These are phyloP conservation scores for Puccinia horiana DNA, from an alignment of 1,284 basidiomycete species.

Conservation along the genomic window DNA sequence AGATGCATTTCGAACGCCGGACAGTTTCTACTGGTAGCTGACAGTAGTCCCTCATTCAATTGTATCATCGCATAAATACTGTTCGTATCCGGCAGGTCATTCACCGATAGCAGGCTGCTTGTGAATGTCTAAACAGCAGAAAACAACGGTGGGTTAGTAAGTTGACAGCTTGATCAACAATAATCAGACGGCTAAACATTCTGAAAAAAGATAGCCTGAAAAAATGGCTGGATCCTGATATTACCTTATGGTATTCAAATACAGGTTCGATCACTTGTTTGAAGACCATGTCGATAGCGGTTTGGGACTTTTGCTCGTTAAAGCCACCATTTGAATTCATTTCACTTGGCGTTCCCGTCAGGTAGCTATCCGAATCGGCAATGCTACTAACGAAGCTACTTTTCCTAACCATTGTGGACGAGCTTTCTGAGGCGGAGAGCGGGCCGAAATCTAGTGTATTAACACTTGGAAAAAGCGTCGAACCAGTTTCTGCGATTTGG, in stretches of 20 bases:
- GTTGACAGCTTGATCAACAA: background rate
- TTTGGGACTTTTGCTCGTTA: constrained; percentile 61
- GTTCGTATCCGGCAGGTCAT: constrained; percentile 23
- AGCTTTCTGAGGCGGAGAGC: constrained; percentile 18
- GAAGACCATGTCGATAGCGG: constrained; percentile 66
- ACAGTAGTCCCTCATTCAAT: constrained; percentile 42
- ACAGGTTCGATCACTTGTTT: constrained; percentile 87
- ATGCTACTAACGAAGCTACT: constrained; percentile 60
- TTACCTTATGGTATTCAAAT: constrained; percentile 75
- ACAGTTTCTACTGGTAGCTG: background rate
- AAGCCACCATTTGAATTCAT: constrained; percentile 14
- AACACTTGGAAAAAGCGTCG: constrained; percentile 15
- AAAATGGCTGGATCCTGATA: constrained; percentile 48
- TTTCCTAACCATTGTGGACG: constrained; percentile 45
- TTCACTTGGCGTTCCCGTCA: constrained; percentile 25
- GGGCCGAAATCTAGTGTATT: constrained; percentile 22
- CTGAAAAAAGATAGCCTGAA: background rate
- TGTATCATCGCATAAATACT: constrained; percentile 48
- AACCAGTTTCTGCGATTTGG: constrained; percentile 30
- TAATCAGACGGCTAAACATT: background rate
- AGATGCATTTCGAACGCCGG: constrained; percentile 39
- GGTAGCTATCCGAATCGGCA: constrained; percentile 62
- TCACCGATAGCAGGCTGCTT: constrained; percentile 20
- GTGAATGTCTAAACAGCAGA: constrained; percentile 44
- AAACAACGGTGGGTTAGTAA: background rate